Evolutionary conservation across 306 rosid species (phyloP).

Genomic region (Cicer bijugum): DNA sequence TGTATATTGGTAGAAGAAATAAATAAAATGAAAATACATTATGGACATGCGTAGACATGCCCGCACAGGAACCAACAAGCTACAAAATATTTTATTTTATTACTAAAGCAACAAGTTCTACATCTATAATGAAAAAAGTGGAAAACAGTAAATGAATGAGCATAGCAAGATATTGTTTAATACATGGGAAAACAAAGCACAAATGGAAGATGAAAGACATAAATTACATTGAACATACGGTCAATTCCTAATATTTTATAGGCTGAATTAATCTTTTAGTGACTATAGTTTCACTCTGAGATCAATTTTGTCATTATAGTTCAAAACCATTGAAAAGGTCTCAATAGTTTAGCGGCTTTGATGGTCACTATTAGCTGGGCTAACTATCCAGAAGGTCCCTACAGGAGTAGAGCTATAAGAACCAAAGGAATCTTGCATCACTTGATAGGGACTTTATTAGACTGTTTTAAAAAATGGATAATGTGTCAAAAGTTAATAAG

Average conservation of each 20-base stretch:
- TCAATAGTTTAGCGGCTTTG: conserved; percentile 1
- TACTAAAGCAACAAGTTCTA: conserved; percentile 34
- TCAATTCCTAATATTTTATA: conserved; percentile 1
- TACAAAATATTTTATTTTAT: conserved; percentile 26
- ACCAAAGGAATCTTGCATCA: conserved; percentile 14
- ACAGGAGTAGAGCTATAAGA: conserved; percentile 19
- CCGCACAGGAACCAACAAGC: conserved; percentile 25
- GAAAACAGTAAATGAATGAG: conserved; percentile 25
- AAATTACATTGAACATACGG: not conserved
- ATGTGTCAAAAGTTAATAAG: conserved; percentile 38
- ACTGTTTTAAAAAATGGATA: conserved; percentile 34
- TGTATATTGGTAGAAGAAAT: conserved; percentile 17
- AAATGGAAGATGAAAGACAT: conserved; percentile 39
- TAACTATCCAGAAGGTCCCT: conserved; percentile 26
- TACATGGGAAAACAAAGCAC: conserved; percentile 33
- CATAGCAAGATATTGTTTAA: conserved; percentile 5
- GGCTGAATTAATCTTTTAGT: conserved; percentile 22
- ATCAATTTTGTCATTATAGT: conserved; percentile 12
- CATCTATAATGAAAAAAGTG: not conserved
- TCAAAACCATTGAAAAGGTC: conserved; percentile 33
- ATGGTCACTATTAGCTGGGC: conserved; percentile 34
- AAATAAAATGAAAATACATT: conserved; percentile 29
- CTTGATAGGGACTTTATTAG: conserved; percentile 7
- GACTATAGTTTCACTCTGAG: conserved; percentile 32
- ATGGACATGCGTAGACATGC: conserved; percentile 9